phyloP scores from a whole-genome alignment of 164 flowering plant species.

The Nelumbo lutea region DNA sequence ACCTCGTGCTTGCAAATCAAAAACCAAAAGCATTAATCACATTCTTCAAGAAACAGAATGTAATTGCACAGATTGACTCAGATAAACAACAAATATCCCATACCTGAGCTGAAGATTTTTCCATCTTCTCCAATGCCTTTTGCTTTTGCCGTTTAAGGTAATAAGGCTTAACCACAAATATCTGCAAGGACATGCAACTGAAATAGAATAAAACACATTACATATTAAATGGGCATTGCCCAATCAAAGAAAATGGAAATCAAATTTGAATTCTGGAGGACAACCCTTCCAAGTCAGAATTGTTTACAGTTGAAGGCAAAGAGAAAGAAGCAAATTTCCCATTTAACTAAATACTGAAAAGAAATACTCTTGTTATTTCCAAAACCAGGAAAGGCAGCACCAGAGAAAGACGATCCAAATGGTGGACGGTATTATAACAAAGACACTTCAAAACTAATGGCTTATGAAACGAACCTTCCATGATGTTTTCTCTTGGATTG shows the following conservation, averaged over 20 bases:
- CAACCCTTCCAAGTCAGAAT: slow-evolving; percentile 1
- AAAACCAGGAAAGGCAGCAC: background rate
- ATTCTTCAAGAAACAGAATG: background rate
- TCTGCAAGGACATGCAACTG: slow-evolving; percentile 40
- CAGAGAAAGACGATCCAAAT: too few relatives aligned
- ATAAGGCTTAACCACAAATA: slow-evolving; percentile 67
- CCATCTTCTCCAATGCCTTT: slow-evolving; percentile 57
- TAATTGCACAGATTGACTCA: background rate
- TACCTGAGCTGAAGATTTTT: slow-evolving; percentile 73
- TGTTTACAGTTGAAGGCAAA: background rate
- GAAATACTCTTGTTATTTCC: too few relatives aligned
- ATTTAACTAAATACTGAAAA: too few relatives aligned
- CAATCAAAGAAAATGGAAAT: background rate
- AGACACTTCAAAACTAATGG: background rate
- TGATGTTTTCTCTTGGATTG: too few relatives aligned
- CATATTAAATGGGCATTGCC: background rate
- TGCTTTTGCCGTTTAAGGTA: slow-evolving; percentile 58
- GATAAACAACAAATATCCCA: background rate
- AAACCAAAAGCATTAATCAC: background rate
- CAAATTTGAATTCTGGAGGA: slow-evolving; percentile 1
- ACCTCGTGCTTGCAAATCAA: background rate
- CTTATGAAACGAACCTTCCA: background rate
- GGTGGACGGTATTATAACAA: too few relatives aligned
- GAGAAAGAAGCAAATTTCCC: background rate
- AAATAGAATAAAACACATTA: background rate